These are phyloP conservation scores for Wolfiporia cocos DNA, from an alignment of 1,284 basidiomycete species.

Conservation along the genomic window DNA sequence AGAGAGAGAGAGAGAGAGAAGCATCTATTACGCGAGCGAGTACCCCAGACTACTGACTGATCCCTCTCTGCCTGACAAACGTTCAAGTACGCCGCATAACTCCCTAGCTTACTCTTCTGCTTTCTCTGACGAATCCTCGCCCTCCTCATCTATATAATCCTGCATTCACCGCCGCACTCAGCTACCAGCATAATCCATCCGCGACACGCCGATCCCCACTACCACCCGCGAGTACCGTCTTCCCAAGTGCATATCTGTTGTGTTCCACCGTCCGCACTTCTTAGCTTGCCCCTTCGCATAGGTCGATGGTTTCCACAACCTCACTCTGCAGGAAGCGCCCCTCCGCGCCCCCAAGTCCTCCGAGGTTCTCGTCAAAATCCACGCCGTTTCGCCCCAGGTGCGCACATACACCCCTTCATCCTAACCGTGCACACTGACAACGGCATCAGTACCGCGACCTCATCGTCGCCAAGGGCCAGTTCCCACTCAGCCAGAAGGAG, in stretches of 20 bases:
- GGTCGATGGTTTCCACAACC: conserved; percentile 25
- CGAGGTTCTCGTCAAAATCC: conserved; percentile 45
- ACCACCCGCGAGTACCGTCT: conserved; percentile 28
- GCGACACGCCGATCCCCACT: no score
- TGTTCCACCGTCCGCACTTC: not conserved
- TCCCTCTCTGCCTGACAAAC: no score
- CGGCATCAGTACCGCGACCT: conserved; percentile 37
- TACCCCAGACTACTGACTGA: no score
- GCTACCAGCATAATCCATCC: no score
- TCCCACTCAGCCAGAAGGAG: conserved; percentile 22
- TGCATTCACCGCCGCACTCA: no score
- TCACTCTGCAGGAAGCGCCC: conserved; percentile 25
- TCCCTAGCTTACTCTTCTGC: no score
- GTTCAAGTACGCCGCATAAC: no score
- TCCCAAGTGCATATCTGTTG: conserved; percentile 7
- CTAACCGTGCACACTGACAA: not conserved
- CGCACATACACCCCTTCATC: not conserved
- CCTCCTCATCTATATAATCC: no score
- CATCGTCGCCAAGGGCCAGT: conserved; percentile 28
- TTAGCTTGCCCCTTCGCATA: not conserved
- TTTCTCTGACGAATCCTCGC: no score
- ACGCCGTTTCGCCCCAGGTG: conserved; percentile 42
- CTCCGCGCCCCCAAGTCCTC: conserved; percentile 29
- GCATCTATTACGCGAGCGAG: no score
- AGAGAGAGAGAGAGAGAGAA: no score